Conservation (phyloP, 257 asterid genomes). For the Solanum clarkiae region DNA sequence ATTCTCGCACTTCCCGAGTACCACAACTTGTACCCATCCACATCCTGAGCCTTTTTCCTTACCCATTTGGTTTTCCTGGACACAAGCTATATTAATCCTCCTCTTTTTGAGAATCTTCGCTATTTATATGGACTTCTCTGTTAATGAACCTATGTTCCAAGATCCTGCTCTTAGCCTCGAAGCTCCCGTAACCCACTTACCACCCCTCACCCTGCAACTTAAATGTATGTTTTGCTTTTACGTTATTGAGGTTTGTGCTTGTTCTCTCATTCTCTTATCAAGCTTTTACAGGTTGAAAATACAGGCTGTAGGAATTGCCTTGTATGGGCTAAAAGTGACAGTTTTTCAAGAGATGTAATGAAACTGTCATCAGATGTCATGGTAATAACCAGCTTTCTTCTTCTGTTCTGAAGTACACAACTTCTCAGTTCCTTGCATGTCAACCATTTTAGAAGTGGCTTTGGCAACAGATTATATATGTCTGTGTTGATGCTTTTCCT, state of each 20-base stretch:
- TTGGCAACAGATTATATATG: not conserved
- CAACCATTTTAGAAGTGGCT: not conserved
- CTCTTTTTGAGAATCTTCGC: not conserved
- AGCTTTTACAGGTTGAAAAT: conserved; percentile 47
- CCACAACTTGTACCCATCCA: not conserved
- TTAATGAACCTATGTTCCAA: not conserved
- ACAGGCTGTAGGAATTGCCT: conserved; percentile 64
- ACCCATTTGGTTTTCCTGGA: not conserved
- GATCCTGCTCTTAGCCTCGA: not conserved
- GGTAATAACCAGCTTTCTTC: conserved; percentile 29
- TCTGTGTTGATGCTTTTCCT: not conserved
- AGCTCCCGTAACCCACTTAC: not conserved
- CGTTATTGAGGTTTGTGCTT: not conserved
- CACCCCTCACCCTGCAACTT: not conserved
- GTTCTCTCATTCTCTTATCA: not conserved
- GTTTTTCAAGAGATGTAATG: conserved; percentile 64
- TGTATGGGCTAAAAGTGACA: conserved; percentile 96
- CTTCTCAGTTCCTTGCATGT: not conserved
- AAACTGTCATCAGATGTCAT: conserved; percentile 37
- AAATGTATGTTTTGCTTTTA: not conserved
- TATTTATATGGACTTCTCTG: not conserved
- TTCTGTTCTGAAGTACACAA: not conserved
- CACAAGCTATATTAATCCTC: not conserved
- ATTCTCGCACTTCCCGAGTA: not conserved
- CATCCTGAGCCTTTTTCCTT: not conserved